Conservation (phyloP, 2,329 filamentous ascomycete species). For the Clonostachys sp. region DNA sequence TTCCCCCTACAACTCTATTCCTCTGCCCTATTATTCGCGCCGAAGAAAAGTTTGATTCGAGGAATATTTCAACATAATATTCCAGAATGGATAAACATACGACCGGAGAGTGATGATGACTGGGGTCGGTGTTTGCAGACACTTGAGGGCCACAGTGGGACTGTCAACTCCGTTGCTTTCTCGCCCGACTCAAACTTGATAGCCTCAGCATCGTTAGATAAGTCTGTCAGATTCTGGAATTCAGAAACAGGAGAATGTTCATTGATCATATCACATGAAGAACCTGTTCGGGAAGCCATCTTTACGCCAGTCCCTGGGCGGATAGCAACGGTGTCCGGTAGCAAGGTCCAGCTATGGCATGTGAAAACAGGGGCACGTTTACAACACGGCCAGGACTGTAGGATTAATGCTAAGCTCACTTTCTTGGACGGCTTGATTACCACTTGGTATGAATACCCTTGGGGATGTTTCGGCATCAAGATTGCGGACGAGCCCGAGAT, state of each 20-base stretch:
- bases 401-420: background rate
- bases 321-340: no score
- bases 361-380: background rate
- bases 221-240: constrained; percentile 1
- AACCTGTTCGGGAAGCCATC: background rate
- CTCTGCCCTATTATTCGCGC: constrained; percentile 14
- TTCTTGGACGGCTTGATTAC: no score
- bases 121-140: constrained; percentile 3
- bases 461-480: no score
- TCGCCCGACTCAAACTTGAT: background rate
- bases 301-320: no score
- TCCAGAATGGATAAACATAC: constrained; percentile 7
- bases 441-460: no score
- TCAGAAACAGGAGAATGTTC: background rate
- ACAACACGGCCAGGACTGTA: background rate
- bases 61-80: constrained; percentile 5
- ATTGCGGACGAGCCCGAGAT: no score
- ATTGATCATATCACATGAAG: background rate
- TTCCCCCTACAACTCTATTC: constrained; percentile 17
- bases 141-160: constrained; percentile 2
- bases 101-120: constrained; percentile 1
- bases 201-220: background rate
- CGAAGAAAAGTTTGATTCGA: constrained; percentile 8
- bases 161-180: background rate
- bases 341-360: no score